Conservation (phyloP, 2,329 filamentous ascomycete species). For the Hypocreales sp. region DNA sequence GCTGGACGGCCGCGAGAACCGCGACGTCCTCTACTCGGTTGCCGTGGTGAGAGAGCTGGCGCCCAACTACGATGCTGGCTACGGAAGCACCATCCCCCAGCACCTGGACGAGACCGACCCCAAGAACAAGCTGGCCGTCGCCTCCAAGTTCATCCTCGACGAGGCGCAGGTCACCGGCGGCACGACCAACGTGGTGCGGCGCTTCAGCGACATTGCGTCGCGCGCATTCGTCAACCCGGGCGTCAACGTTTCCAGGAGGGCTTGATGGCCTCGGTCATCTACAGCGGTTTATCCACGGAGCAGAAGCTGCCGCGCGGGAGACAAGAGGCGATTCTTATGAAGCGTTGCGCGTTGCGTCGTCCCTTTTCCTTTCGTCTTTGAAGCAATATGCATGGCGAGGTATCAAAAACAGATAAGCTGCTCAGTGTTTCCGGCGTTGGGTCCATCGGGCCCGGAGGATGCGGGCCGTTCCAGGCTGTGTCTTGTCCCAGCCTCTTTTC, state of each 20-base stretch:
- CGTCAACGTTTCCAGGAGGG: constrained; percentile 24
- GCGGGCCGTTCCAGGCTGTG: no score
- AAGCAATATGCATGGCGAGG: no score
- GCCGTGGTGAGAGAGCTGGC: constrained; percentile 65
- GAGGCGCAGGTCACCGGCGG: constrained; percentile 48
- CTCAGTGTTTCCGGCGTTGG: no score
- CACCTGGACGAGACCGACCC: constrained; percentile 52
- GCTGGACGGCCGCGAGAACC: constrained; percentile 68
- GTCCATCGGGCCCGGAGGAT: no score
- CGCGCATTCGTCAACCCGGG: constrained; percentile 42
- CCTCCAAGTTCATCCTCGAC: constrained; percentile 53
- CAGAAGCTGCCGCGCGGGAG: background rate
- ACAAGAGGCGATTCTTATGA: background rate
- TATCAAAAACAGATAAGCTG: no score
- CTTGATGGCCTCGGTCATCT: constrained; percentile 3
- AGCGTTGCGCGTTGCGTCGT: no score
- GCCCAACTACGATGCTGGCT: constrained; percentile 44
- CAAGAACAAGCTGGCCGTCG: constrained; percentile 50
- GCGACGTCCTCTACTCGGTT: constrained; percentile 82
- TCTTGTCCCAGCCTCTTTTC: no score
- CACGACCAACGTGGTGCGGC: constrained; percentile 58
- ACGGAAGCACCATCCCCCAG: constrained; percentile 37
- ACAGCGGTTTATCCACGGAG: background rate
- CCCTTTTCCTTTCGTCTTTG: no score
- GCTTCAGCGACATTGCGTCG: constrained; percentile 52